Evolutionary conservation across 768 basidiomycete genomes (phyloP), one percentile per base, ranked within the genome.

Genomic region (Sporobolomyces phaffii): DNA sequence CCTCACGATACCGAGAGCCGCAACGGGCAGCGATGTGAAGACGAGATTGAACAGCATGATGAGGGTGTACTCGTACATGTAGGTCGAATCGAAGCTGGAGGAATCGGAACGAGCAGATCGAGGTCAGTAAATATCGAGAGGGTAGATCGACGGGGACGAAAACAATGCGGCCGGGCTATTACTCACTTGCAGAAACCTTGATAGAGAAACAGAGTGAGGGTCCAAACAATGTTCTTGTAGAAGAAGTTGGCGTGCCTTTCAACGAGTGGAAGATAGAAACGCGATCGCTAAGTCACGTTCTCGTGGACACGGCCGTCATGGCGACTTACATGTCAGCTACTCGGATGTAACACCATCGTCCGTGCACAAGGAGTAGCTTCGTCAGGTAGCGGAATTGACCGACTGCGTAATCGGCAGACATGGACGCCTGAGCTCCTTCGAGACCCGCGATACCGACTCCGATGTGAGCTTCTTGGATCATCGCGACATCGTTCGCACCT

Each of bases 381-480:
- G 91, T 92, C 65, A 98, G 77, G 81, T 34, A 97, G 60, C 93
- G 82, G 81, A 99, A 99, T 76, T 97, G 94, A 2, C 91, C 94
- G 79, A 98, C 93, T 1, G 94, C 94, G 73, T 96, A 97, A 77
- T 98, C 94, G 9, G 94, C 94, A 7, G 92, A 96, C 93, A 97
- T 97, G 52, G 94, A 93, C 34, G 94, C 94, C 78, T 98, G 94
- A 26, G 91, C 93, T 54, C 94, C 94, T 77, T 98, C 94, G 41
- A 93, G 83, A 49, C 94, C 94, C 72, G 90, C 84, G 31, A 98
- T 80, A 26, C 94, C 94, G 75, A 92, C 90, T 5, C 94, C 94
- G 71, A 98, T 87, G 77, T 98, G 92, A n/a, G 94, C 94, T 75
- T 94, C 94, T 76, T 98, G 94, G 64, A 98, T 98, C 94, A 98